Base-by-base conservation (phyloP, 495 filamentous ascomycete species). In the Neurospora pannonica region DNA sequence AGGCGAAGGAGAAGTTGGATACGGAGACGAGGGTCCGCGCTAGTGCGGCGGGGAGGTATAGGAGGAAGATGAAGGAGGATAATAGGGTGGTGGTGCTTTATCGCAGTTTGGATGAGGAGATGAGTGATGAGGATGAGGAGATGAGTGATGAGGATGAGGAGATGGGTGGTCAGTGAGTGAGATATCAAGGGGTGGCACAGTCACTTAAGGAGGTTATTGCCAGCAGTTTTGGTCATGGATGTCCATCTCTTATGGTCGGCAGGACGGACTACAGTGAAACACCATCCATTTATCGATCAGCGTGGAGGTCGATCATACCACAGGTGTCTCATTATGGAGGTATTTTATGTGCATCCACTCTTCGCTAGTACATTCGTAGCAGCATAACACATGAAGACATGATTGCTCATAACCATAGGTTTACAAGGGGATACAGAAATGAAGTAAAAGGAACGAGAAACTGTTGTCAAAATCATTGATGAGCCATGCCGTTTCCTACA, bases 1-100 rank as follows among this genome's bases (percentile, higher is more conserved):
- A 84, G 54, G 84, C 84, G 24, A 82, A 82, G 67, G 77, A 85
- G 72, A 81, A 81, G 80, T 76, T 84, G 31, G 81, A 82, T 67
- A 77, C 79, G 7, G 85, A 87, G 77, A 81, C 79, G 67, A 74
- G 79, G 5, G 79, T 85, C 24, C 79, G 84, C 70, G 76, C 82
- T 4, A 79, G 79, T 31, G 83, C 83, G 10, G 84, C 84, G 70
- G 79, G 80, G 17, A 70, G 85, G 72, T 85, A 78, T 70, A 76
- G 79, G 75, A 74, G 82, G 70, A 80, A 80, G 70, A 73, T 77
- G 74, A 37, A 77, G 15, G 84, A 85, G 82, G 80, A 80, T 5
- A 86, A 85, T 48, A 79, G 71, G 72, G 84, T 84, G 17, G 75
- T 78, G 31, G 74, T 78, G 19, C 39, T 84, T n/a, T 40, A 74